Conservation (phyloP, 2,329 filamentous ascomycete species). For the Pseudogymnoascus sp. region DNA sequence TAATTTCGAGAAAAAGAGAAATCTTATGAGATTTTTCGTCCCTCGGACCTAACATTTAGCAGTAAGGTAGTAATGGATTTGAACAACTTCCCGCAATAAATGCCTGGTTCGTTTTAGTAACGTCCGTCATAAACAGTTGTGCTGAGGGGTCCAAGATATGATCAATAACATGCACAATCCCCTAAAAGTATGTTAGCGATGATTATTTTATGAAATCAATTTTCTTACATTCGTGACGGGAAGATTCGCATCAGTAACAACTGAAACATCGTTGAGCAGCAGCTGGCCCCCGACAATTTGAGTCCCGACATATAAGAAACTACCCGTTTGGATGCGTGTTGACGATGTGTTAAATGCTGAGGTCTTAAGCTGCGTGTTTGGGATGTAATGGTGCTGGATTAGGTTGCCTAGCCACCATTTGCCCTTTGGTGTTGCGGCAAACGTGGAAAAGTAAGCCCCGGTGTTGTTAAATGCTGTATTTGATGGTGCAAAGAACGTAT, state of each 20-base stretch:
- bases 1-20: neutral
- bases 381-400: conserved; percentile 22
- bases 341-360: conserved; percentile 21
- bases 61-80: conserved; percentile 24
- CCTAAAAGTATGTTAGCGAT: conserved; percentile 13
- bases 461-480: conserved; percentile 28
- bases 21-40: neutral
- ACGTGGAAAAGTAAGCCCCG: conserved; percentile 25
- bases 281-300: conserved; percentile 18
- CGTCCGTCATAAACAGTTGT: conserved; percentile 24
- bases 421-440: conserved; percentile 23
- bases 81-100: conserved; percentile 27
- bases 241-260: conserved; percentile 14
- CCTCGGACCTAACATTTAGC: conserved; percentile 14
- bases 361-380: conserved; percentile 21
- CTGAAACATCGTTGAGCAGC: conserved; percentile 23
- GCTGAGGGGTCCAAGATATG: conserved; percentile 24
- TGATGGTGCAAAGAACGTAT: conserved; percentile 29
- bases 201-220: neutral
- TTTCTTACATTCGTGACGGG: conserved; percentile 20
- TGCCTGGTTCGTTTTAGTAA: conserved; percentile 20
- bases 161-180: conserved; percentile 25
- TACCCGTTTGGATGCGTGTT: conserved; percentile 24
- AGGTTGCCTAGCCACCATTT: conserved; percentile 27
- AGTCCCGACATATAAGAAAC: conserved; percentile 23